Evolutionary conservation across 2,329 filamentous ascomycete species (phyloP).

Genomic region (Ceratocystis destructans): DNA sequence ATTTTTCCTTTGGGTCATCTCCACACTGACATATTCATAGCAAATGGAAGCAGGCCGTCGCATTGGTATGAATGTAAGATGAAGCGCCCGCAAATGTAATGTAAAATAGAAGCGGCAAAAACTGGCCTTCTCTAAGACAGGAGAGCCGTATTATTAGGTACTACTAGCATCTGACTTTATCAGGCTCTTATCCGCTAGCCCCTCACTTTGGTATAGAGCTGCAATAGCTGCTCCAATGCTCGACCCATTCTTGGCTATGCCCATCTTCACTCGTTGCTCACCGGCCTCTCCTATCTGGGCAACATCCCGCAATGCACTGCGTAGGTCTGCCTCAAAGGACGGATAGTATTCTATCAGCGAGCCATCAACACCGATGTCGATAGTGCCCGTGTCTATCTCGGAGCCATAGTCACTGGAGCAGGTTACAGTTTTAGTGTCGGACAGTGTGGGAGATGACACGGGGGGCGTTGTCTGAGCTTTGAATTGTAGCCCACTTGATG

Average conservation of each 20-base stretch:
- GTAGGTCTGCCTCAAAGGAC: conserved; percentile 50
- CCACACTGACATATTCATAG: too few relatives aligned
- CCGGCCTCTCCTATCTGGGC: conserved; percentile 44
- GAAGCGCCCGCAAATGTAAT: too few relatives aligned
- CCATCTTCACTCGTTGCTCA: conserved; percentile 53
- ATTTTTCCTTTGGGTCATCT: too few relatives aligned
- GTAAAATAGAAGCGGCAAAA: too few relatives aligned
- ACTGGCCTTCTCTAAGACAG: too few relatives aligned
- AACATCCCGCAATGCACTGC: conserved; percentile 49
- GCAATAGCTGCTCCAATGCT: conserved; percentile 61
- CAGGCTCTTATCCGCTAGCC: not conserved
- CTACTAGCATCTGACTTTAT: not conserved
- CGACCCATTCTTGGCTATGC: conserved; percentile 59
- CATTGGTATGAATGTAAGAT: too few relatives aligned
- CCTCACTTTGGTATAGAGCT: conserved; percentile 28
- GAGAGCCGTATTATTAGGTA: too few relatives aligned
- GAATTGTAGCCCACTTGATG: not conserved
- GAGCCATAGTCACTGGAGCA: not conserved
- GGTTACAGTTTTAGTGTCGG: not conserved
- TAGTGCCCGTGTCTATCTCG: conserved; percentile 31
- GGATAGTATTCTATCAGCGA: conserved; percentile 61
- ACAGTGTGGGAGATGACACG: not conserved
- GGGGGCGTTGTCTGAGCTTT: not conserved
- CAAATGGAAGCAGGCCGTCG: too few relatives aligned
- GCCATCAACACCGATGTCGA: conserved; percentile 58